These are phyloP conservation scores for Pythium rishiriense DNA, from an alignment of 352 stramenopile genomes.

Conservation along the genomic window DNA sequence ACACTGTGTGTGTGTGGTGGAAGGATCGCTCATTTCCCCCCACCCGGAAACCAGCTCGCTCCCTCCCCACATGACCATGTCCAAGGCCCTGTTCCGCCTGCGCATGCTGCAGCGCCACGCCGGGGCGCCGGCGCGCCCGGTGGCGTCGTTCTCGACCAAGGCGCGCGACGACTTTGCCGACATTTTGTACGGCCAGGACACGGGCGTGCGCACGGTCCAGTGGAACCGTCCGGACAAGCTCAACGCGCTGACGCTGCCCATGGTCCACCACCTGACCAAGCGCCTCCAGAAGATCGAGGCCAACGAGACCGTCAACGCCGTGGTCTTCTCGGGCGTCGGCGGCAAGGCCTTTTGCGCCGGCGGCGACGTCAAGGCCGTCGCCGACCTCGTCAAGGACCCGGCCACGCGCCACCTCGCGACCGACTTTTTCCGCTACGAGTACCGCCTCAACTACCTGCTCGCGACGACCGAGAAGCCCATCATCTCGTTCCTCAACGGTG, in stretches of 20 bases:
- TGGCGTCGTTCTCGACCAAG: constrained; percentile 35
- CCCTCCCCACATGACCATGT: constrained; percentile 12
- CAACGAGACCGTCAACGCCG: constrained; percentile 77
- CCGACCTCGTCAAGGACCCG: constrained; percentile 75
- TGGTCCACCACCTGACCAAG: constrained; percentile 90
- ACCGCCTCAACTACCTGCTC: constrained; percentile 92
- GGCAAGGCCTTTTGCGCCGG: constrained; percentile 94
- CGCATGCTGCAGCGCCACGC: constrained; percentile 59
- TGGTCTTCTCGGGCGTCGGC: constrained; percentile 82
- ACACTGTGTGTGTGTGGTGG: not conserved
- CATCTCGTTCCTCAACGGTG: constrained; percentile 96
- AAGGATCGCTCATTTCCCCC: not conserved
- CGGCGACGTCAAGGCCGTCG: constrained; percentile 93
- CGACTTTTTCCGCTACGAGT: constrained; percentile 97
- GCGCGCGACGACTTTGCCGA: constrained; percentile 54
- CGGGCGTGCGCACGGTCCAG: constrained; percentile 75
- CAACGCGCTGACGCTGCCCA: constrained; percentile 91
- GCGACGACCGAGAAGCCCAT: constrained; percentile 83
- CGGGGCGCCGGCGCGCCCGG: constrained; percentile 21
- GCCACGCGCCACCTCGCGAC: constrained; percentile 67
- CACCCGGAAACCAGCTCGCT: too few relatives aligned
- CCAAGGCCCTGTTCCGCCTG: constrained; percentile 36
- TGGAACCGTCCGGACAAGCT: constrained; percentile 92
- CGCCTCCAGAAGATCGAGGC: constrained; percentile 80
- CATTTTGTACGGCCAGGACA: constrained; percentile 79